phyloP scores from a whole-genome alignment of 352 stramenopile genomes.

The Peronospora destructor region DNA sequence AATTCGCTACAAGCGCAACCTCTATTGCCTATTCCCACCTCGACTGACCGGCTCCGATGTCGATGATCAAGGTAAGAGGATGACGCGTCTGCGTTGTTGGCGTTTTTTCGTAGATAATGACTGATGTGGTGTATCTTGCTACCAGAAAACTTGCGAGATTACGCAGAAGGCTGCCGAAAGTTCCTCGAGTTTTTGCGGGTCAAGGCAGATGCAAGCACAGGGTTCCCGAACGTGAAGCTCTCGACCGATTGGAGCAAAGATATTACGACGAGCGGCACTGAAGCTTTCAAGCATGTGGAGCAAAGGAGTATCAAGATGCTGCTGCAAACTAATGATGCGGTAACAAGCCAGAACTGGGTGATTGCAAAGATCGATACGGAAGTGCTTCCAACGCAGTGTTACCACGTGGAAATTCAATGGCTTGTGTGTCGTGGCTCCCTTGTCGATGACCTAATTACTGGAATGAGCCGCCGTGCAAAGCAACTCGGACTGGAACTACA shows the following conservation, averaged over 20 bases:
- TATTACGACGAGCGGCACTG: conserved; percentile 38
- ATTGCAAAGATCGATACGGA: conserved; percentile 74
- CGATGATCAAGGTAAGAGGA: conserved; percentile 26
- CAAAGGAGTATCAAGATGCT: conserved; percentile 70
- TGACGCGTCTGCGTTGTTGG: not conserved
- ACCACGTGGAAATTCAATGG: conserved; percentile 83
- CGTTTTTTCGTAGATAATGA: not conserved
- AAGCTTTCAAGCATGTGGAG: conserved; percentile 60
- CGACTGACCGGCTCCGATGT: conserved; percentile 27
- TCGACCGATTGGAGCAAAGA: conserved; percentile 40
- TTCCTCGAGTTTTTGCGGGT: conserved; percentile 63
- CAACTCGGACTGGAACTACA: conserved; percentile 69
- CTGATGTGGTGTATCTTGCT: conserved; percentile 13
- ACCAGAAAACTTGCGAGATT: conserved; percentile 46
- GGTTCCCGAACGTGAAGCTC: conserved; percentile 51
- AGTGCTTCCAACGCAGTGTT: conserved; percentile 58
- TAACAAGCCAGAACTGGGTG: conserved; percentile 78
- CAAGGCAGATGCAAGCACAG: conserved; percentile 47
- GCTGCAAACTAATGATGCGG: conserved; percentile 53
- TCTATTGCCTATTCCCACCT: conserved; percentile 67
- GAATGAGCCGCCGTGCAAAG: conserved; percentile 61
- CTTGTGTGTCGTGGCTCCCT: conserved; percentile 76
- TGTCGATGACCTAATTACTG: conserved; percentile 74
- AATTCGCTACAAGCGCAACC: conserved; percentile 73
- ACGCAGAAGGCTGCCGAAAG: conserved; percentile 58